These are phyloP conservation scores for Myxozyma mucilagina DNA, from an alignment of 805 yeast genomes.

Conservation along the genomic window DNA sequence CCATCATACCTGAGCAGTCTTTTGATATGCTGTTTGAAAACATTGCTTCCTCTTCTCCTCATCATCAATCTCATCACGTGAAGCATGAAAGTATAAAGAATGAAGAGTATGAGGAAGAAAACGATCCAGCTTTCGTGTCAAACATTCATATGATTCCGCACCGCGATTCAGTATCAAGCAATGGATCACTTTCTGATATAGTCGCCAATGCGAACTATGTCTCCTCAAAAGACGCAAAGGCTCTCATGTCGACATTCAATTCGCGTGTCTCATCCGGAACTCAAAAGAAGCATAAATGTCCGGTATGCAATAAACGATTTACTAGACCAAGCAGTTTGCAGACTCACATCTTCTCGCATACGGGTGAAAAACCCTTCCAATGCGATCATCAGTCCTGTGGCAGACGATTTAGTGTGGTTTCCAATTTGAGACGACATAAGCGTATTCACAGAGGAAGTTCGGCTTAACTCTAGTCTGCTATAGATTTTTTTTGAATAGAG, in stretches of 20 bases:
- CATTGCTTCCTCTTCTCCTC: background rate
- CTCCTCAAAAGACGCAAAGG: slow-evolving; percentile 4
- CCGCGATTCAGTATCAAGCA: background rate
- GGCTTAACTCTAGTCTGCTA: background rate
- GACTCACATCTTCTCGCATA: slow-evolving; percentile 78
- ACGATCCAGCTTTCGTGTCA: background rate
- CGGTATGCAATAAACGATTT: slow-evolving; percentile 70
- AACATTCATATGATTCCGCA: background rate
- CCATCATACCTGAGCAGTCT: background rate
- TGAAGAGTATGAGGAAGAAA: background rate
- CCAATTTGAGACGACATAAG: slow-evolving; percentile 77
- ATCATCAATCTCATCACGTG: background rate
- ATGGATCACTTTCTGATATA: background rate
- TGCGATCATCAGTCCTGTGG: slow-evolving; percentile 68
- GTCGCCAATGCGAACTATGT: background rate
- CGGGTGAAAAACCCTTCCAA: slow-evolving; percentile 69
- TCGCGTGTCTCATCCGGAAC: slow-evolving; percentile 25
- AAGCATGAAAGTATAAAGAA: background rate
- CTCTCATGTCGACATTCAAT: slow-evolving; percentile 30
- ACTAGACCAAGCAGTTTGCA: slow-evolving; percentile 80
- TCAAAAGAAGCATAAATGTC: slow-evolving; percentile 39
- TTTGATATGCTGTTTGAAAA: background rate
- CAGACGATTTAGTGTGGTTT: slow-evolving; percentile 68
- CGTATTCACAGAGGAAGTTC: slow-evolving; percentile 51
- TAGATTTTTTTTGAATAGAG: background rate